phyloP scores from a whole-genome alignment of 148 eudicot genomes.

The Heliamphora exappendiculata region DNA sequence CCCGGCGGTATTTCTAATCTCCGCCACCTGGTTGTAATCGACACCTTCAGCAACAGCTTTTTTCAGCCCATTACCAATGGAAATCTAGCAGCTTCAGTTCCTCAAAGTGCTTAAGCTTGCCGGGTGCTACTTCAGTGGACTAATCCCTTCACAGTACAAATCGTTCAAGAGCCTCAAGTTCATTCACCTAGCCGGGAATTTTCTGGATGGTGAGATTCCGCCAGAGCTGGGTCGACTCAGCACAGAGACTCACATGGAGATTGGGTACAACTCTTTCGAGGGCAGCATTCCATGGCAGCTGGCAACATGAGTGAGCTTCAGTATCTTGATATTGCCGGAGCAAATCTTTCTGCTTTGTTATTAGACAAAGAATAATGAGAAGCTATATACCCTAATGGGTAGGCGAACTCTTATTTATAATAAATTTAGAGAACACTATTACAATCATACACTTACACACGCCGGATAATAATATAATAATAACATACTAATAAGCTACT shows the following conservation, averaged over 20 bases:
- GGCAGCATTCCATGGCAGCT: slow-evolving; percentile 73
- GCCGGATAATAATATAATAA: no score
- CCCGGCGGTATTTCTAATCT: slow-evolving; percentile 67
- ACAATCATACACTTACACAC: no score
- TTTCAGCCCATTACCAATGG: slow-evolving; percentile 63
- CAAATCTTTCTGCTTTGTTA: slow-evolving; percentile 69
- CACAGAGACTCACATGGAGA: slow-evolving; percentile 82
- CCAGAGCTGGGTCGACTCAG: slow-evolving; percentile 58
- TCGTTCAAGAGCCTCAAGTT: slow-evolving; percentile 55
- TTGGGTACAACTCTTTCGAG: slow-evolving; percentile 77
- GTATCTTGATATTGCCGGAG: slow-evolving; percentile 95
- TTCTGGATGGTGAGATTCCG: slow-evolving; percentile 60
- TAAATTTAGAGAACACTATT: no score
- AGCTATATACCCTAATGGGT: no score
- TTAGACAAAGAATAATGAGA: no score
- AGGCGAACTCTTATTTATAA: no score
- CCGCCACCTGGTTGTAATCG: slow-evolving; percentile 46
- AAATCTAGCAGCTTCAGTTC: slow-evolving; percentile 48
- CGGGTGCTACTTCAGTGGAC: slow-evolving; percentile 93
- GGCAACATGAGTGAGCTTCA: slow-evolving; percentile 71
- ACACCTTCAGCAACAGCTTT: slow-evolving; percentile 98
- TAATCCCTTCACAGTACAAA: slow-evolving; percentile 78
- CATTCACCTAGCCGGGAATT: slow-evolving; percentile 84
- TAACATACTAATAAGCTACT: no score
- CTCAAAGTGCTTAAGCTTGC: slow-evolving; percentile 74